phyloP scores from a whole-genome alignment of 495 filamentous ascomycete species.

The Lasiosphaeriaceae sp. region DNA sequence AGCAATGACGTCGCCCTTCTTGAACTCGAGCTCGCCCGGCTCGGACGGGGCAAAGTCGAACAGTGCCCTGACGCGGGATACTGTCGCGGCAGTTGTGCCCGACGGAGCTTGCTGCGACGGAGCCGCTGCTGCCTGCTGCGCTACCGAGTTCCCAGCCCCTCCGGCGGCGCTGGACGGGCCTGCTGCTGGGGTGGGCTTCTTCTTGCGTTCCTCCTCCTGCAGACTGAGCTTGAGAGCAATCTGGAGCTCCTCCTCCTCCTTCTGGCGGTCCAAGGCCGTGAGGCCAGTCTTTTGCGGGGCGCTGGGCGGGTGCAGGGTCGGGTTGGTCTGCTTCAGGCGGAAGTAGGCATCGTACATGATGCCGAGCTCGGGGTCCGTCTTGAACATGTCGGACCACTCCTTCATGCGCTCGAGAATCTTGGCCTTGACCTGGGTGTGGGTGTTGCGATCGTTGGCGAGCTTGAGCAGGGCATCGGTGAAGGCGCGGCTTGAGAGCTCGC shows the following conservation, averaged over 20 bases:
- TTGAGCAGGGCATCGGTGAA: conserved; percentile 94
- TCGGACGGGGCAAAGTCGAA: conserved; percentile 95
- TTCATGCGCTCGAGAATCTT: conserved; percentile 96
- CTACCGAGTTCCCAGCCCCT: conserved; percentile 9
- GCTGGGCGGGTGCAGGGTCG: conserved; percentile 85
- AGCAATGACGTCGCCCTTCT: conserved; percentile 95
- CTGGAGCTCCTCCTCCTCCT: conserved; percentile 96
- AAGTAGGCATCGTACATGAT: conserved; percentile 97
- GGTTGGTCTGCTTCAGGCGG: conserved; percentile 80
- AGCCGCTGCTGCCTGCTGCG: conserved; percentile 27
- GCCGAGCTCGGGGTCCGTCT: conserved; percentile 83
- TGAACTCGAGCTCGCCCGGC: conserved; percentile 89
- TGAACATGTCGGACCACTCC: conserved; percentile 94
- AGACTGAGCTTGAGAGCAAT: conserved; percentile 91
- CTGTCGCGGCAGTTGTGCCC: conserved; percentile 91
- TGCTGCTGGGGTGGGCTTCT: conserved; percentile 26
- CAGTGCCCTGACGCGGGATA: conserved; percentile 87
- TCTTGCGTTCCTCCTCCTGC: conserved; percentile 68
- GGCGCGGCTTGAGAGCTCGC: conserved; percentile 87
- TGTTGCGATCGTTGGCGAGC: conserved; percentile 89
- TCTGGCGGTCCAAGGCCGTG: conserved; percentile 83
- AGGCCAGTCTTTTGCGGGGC: conserved; percentile 89
- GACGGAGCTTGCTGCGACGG: conserved; percentile 38
- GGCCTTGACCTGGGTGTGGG: conserved; percentile 91
- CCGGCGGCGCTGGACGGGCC: conserved; percentile 25